Conservation (phyloP, 805 yeast species). For the Torulaspora franciscae region DNA sequence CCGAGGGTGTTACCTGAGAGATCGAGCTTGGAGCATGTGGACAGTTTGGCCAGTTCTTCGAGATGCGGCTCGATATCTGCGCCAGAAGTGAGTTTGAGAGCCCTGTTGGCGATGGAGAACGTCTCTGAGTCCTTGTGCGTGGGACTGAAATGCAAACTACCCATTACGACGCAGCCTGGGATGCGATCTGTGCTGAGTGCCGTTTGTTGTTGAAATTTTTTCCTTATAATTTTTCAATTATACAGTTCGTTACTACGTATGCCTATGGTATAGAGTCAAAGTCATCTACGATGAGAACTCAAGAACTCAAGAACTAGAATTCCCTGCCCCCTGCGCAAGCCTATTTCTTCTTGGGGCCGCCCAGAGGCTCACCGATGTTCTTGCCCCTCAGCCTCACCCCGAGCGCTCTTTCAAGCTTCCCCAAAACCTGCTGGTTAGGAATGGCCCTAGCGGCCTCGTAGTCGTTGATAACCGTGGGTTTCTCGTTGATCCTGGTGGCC, state of each 20-base stretch:
- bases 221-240: background rate
- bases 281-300: no score
- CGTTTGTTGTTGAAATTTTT: background rate
- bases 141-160: slow-evolving; percentile 38
- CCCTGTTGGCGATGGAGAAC: slow-evolving; percentile 67
- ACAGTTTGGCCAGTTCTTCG: slow-evolving; percentile 45
- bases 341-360: slow-evolving; percentile 42
- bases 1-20: slow-evolving; percentile 94
- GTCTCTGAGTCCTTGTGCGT: slow-evolving; percentile 44
- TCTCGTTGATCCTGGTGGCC: slow-evolving; percentile 92
- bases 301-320: no score
- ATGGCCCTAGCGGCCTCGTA: slow-evolving; percentile 95
- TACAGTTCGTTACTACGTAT: slow-evolving; percentile 2
- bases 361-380: slow-evolving; percentile 84
- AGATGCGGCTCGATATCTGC: slow-evolving; percentile 71
- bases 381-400: slow-evolving; percentile 96
- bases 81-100: slow-evolving; percentile 65
- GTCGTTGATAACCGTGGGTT: slow-evolving; percentile 91
- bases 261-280: background rate
- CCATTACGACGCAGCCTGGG: slow-evolving; percentile 28
- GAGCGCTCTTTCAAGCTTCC: slow-evolving; percentile 86
- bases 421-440: slow-evolving; percentile 92
- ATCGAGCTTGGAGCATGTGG: slow-evolving; percentile 52
- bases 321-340: background rate
- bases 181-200: background rate